A percentile compares a stretch with the other conserved stretches of the same genome.
Conservation (phyloP, 306 rosid genomes). For the Cicer cuneatum region DNA sequence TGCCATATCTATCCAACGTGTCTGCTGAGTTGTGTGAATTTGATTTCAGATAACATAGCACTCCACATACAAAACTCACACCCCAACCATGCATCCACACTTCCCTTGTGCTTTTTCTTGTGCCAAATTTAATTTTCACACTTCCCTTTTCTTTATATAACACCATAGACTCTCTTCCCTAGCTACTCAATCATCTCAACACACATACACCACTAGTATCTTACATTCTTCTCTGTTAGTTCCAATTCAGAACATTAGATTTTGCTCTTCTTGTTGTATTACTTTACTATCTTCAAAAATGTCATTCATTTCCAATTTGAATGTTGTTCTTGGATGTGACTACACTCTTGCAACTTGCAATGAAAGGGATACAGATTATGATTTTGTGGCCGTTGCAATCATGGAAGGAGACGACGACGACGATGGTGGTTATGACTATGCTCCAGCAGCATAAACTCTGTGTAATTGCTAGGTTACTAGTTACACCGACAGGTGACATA, state of each 20-base stretch:
- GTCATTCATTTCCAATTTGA: not conserved
- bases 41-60: slow-evolving; percentile 15
- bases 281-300: not conserved
- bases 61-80: slow-evolving; percentile 31
- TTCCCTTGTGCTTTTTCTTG: not conserved
- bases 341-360: too few relatives aligned
- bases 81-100: slow-evolving; percentile 12
- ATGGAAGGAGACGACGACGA: slow-evolving; percentile 47
- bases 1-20: not conserved
- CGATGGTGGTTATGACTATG: slow-evolving; percentile 51
- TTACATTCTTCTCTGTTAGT: not conserved
- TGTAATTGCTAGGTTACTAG: not conserved
- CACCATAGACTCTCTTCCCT: not conserved
- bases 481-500: not conserved
- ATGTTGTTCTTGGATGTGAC: too few relatives aligned
- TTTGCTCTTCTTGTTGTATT: not conserved
- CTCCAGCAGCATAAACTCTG: slow-evolving; percentile 58
- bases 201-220: not conserved
- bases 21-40: slow-evolving; percentile 42
- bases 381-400: not conserved
- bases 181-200: not conserved
- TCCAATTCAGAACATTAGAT: not conserved
- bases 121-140: not conserved
- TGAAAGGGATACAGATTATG: too few relatives aligned
- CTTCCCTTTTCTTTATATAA: not conserved